phyloP scores from a whole-genome alignment of 495 filamentous ascomycete species.

The Rusavskia elegans region DNA sequence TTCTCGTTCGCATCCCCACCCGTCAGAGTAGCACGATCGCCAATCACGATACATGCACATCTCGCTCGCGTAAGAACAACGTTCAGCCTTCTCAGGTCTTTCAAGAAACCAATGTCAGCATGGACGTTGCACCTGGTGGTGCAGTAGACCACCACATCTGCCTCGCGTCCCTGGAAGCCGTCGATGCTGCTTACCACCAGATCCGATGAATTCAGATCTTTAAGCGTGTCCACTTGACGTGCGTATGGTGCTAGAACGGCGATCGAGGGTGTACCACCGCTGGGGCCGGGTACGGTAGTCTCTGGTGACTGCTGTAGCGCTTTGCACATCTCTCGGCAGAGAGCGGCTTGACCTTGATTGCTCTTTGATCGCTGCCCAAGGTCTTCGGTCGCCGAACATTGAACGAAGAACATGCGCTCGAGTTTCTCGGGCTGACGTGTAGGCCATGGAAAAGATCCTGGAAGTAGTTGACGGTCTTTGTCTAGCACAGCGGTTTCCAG shows the following conservation, averaged over 20 bases:
- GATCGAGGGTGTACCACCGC: conserved; percentile 12
- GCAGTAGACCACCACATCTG: conserved; percentile 33
- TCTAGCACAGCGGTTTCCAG: conserved; percentile 23
- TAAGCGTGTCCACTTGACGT: conserved; percentile 23
- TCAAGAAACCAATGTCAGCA: conserved; percentile 32
- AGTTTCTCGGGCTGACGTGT: neutral
- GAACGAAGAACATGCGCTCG: conserved; percentile 23
- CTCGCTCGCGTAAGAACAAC: conserved; percentile 33
- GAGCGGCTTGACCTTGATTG: conserved; percentile 26
- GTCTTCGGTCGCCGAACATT: conserved; percentile 26
- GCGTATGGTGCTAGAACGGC: conserved; percentile 31
- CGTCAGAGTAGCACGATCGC: conserved; percentile 23
- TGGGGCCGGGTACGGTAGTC: neutral
- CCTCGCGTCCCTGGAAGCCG: conserved; percentile 35
- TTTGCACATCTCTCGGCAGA: conserved; percentile 19
- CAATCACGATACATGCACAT: conserved; percentile 28
- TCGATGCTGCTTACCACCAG: conserved; percentile 31
- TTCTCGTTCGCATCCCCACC: conserved; percentile 3
- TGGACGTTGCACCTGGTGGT: conserved; percentile 31
- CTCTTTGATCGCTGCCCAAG: conserved; percentile 25
- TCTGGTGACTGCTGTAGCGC: neutral
- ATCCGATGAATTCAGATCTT: conserved; percentile 10
- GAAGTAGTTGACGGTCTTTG: conserved; percentile 10
- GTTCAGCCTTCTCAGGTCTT: conserved; percentile 32
- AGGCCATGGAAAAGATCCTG: conserved; percentile 14